Conservation (phyloP, 202 grass and related monocot species). For the Brachypodium distachyon region DNA sequence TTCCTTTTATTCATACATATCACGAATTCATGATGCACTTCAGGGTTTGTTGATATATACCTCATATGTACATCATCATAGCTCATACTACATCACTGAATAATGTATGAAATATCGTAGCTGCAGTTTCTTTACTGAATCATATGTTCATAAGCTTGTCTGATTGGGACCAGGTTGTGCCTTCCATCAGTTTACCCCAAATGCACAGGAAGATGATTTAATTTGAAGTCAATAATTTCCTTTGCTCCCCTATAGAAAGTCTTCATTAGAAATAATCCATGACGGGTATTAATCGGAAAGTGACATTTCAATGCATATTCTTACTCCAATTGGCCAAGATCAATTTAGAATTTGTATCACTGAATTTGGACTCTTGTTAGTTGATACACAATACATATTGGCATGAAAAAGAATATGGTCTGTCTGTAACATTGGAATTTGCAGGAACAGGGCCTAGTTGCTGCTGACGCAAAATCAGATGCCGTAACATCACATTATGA, state of each 20-base stretch:
- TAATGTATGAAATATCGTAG: neutral
- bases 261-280: neutral
- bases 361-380: neutral
- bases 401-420: neutral
- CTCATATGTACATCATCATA: constrained; percentile 1
- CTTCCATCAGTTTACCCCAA: neutral
- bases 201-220: neutral
- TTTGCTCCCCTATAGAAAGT: neutral
- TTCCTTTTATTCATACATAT: neutral
- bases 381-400: neutral
- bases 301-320: neutral
- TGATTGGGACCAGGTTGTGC: neutral
- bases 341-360: neutral
- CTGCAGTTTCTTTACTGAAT: neutral
- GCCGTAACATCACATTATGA: neutral
- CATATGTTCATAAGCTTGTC: neutral
- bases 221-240: neutral
- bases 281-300: neutral
- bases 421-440: neutral
- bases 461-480: neutral
- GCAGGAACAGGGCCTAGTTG: neutral
- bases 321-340: neutral
- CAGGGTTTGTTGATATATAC: neutral
- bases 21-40: neutral
- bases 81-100: neutral